Conservation (phyloP, 495 filamentous ascomycete genomes). For the Neurospora sp. region DNA sequence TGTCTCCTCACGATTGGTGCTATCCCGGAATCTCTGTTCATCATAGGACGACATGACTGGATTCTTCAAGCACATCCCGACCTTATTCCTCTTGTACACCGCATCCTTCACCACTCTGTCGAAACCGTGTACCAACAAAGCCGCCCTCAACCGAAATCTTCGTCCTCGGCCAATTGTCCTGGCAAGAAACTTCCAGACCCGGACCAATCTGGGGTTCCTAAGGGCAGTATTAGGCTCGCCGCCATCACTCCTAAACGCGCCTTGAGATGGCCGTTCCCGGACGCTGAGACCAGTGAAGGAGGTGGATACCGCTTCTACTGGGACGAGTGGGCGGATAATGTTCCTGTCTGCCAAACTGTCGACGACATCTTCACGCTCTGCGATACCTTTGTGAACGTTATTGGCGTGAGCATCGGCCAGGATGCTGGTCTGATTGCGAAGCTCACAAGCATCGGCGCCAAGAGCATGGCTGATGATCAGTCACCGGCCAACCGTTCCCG, state of each 20-base stretch:
- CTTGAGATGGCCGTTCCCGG: slow-evolving; percentile 69
- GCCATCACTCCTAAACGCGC: slow-evolving; percentile 49
- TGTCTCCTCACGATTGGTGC: slow-evolving; percentile 86
- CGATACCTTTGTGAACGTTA: slow-evolving; percentile 70
- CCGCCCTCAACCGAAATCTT: slow-evolving; percentile 7
- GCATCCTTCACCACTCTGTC: slow-evolving; percentile 71
- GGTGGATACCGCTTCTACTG: slow-evolving; percentile 84
- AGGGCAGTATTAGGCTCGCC: slow-evolving; percentile 52
- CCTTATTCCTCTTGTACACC: slow-evolving; percentile 54
- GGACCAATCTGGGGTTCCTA: slow-evolving; percentile 54
- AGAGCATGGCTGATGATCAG: slow-evolving; percentile 57
- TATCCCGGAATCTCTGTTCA: slow-evolving; percentile 83
- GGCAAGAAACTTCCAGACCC: slow-evolving; percentile 41
- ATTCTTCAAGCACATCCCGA: slow-evolving; percentile 75
- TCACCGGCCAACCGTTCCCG: slow-evolving; percentile 58
- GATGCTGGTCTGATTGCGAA: slow-evolving; percentile 71
- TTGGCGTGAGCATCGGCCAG: slow-evolving; percentile 79
- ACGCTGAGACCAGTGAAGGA: slow-evolving; percentile 62
- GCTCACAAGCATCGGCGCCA: slow-evolving; percentile 67
- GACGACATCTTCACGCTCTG: slow-evolving; percentile 88
- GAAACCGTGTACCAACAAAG: slow-evolving; percentile 37
- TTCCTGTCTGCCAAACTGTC: slow-evolving; percentile 80
- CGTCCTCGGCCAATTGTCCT: slow-evolving; percentile 19
- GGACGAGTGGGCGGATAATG: slow-evolving; percentile 92
- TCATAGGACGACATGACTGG: slow-evolving; percentile 88